These are phyloP conservation scores for Fragilariopsis cylindrus DNA, from an alignment of 108 stramenopile species.

Conservation along the genomic window DNA sequence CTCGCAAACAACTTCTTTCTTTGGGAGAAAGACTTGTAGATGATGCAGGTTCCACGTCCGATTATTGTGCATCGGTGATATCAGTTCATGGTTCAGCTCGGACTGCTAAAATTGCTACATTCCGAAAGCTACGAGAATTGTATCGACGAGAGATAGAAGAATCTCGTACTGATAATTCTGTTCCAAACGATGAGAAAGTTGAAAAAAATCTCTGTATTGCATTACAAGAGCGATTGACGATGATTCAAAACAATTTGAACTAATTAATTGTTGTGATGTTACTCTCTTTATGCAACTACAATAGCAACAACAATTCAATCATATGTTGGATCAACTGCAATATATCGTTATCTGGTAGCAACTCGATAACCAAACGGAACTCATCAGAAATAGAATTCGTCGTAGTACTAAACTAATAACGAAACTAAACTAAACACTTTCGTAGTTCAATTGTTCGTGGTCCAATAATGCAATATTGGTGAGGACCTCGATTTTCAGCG, in stretches of 20 bases:
- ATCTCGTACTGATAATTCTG: background rate
- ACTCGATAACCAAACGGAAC: no score
- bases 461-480: no score
- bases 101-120: constrained; percentile 59
- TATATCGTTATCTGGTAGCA: no score
- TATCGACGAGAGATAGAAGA: background rate
- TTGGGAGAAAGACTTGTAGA: background rate
- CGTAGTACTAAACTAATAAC: no score
- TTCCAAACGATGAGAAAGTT: background rate
- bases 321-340: no score
- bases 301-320: no score
- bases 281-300: no score
- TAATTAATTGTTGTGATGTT: background rate
- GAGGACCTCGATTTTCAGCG: no score
- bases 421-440: no score
- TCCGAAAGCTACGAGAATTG: constrained; percentile 32
- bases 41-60: background rate
- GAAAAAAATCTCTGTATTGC: background rate
- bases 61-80: constrained; percentile 48
- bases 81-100: constrained; percentile 65
- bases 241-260: constrained; percentile 1
- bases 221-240: background rate
- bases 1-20: constrained; percentile 22
- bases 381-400: no score
- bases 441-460: no score